Evolutionary conservation across 768 basidiomycete genomes (phyloP).

Genomic region (Xerocomus brunneocitrinus): DNA sequence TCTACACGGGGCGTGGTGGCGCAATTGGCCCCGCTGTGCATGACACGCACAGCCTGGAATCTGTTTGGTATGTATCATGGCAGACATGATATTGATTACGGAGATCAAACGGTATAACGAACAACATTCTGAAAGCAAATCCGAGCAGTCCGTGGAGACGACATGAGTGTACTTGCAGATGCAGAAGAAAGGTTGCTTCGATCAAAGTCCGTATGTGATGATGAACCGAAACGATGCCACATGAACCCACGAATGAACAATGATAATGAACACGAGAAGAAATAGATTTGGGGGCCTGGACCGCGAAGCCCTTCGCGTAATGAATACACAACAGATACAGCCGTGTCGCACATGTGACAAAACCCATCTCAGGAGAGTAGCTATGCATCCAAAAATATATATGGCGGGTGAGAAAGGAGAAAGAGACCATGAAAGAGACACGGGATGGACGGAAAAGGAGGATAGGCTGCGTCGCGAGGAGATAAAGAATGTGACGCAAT

Average conservation of each 20-base stretch:
- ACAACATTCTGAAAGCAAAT: background rate
- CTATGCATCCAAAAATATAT: slow-evolving; percentile 30
- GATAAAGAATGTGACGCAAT: slow-evolving; percentile 3
- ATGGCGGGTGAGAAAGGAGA: slow-evolving; percentile 22
- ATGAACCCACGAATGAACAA: background rate
- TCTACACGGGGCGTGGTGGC: no score
- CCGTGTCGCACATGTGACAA: slow-evolving; percentile 13
- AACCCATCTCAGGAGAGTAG: slow-evolving; percentile 11
- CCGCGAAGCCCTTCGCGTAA: slow-evolving; percentile 50
- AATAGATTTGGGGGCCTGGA: slow-evolving; percentile 37
- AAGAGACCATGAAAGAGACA: background rate
- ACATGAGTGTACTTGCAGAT: background rate
- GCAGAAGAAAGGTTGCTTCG: background rate
- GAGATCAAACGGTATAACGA: background rate
- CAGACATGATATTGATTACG: background rate
- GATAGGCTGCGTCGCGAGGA: background rate
- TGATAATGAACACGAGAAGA: background rate
- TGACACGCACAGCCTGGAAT: no score
- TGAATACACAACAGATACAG: slow-evolving; percentile 25
- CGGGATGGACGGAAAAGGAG: background rate
- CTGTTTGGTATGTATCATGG: no score
- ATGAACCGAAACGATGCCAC: background rate
- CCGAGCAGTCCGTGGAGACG: background rate
- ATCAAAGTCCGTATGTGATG: background rate
- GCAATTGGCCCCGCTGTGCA: no score